Conservation (phyloP, 1,284 basidiomycete genomes). For the Trametes sp. region DNA sequence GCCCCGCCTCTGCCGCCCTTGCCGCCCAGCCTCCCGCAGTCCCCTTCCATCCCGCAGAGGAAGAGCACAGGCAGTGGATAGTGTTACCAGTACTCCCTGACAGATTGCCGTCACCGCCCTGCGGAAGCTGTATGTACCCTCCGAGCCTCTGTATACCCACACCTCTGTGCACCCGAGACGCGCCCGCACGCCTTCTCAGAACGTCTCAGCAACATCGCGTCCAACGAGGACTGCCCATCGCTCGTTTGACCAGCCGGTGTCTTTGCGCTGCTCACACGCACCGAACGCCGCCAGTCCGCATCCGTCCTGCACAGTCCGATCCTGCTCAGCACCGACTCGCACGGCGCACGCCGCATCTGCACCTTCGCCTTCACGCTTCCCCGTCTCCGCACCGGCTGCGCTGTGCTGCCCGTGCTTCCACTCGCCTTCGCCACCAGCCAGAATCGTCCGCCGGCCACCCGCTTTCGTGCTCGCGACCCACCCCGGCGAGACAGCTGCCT, state of each 20-base stretch:
- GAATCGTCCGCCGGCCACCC: constrained; percentile 14
- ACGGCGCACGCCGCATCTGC: background rate
- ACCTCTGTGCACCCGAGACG: constrained; percentile 13
- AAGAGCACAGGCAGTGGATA: constrained; percentile 33
- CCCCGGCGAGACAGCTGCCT: constrained; percentile 5
- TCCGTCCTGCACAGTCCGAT: constrained; percentile 10
- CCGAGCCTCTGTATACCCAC: constrained; percentile 22
- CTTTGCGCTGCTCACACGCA: background rate
- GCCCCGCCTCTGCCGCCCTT: constrained; percentile 31
- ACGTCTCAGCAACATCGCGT: constrained; percentile 20
- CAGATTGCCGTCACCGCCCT: constrained; percentile 21
- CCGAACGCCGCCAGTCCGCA: constrained; percentile 1
- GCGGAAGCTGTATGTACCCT: constrained; percentile 25
- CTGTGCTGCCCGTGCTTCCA: background rate
- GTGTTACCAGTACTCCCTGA: constrained; percentile 1
- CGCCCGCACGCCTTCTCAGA: constrained; percentile 15
- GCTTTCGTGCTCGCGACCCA: background rate
- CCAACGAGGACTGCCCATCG: constrained; percentile 3
- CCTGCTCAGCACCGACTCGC: background rate
- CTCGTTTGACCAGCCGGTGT: background rate
- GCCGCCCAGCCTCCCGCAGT: constrained; percentile 41
- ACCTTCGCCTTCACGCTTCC: constrained; percentile 4
- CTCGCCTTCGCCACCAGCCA: constrained; percentile 14
- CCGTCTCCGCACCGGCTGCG: constrained; percentile 21
- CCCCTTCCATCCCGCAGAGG: constrained; percentile 37